These are phyloP conservation scores for Flaveria brownii DNA, from an alignment of 129 eudicot species.

Conservation along the genomic window DNA sequence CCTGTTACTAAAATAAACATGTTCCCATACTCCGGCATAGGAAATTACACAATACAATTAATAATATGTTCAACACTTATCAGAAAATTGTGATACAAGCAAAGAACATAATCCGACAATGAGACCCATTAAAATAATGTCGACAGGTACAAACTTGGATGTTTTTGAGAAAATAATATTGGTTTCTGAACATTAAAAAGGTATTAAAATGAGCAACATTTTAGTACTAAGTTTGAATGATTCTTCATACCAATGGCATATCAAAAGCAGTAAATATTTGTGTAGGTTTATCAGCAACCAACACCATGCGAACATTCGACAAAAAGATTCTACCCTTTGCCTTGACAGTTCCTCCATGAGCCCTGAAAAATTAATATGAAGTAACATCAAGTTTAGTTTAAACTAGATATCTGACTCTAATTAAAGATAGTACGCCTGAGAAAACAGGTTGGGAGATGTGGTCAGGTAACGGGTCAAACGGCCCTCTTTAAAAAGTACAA, in stretches of 20 bases:
- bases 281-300: constrained; percentile 79
- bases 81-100: too few relatives aligned
- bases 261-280: constrained; percentile 65
- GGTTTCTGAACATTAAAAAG: background rate
- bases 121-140: too few relatives aligned
- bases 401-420: background rate
- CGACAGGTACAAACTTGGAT: too few relatives aligned
- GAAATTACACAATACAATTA: too few relatives aligned
- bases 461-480: too few relatives aligned
- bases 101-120: too few relatives aligned
- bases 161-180: background rate
- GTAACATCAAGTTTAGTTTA: background rate
- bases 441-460: too few relatives aligned
- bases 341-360: constrained; percentile 53
- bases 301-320: constrained; percentile 79
- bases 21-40: background rate
- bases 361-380: constrained; percentile 34
- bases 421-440: background rate
- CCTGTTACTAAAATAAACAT: background rate
- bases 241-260: constrained; percentile 68
- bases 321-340: constrained; percentile 72
- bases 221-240: constrained; percentile 16
- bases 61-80: background rate
- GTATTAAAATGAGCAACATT: background rate
- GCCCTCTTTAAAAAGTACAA: too few relatives aligned